phyloP scores from a whole-genome alignment of 345 rosid species.

The Orychophragmus violaceus region DNA sequence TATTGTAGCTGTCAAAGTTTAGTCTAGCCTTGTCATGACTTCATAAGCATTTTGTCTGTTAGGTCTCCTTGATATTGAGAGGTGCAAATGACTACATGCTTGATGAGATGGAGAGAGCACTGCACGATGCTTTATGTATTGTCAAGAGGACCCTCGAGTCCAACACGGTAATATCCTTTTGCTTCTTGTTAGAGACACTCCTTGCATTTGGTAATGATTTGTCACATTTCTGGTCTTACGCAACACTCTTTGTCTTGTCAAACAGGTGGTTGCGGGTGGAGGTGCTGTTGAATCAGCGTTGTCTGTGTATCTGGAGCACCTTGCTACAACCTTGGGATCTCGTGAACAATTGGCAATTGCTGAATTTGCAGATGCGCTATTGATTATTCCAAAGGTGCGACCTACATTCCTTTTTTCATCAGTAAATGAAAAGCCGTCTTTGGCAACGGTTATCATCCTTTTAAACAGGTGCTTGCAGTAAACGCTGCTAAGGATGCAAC shows the following conservation, averaged over 20 bases:
- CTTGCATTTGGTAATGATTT: neutral
- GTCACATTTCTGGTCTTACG: neutral
- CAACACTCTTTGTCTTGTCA: constrained; percentile 2
- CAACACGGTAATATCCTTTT: constrained; percentile 50
- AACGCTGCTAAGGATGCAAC: constrained; percentile 97
- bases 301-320: constrained; percentile 85
- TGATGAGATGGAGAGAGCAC: constrained; percentile 96
- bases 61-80: constrained; percentile 93
- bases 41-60: neutral
- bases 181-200: neutral
- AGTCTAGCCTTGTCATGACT: neutral
- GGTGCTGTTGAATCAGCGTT: constrained; percentile 95
- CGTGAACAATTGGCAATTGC: constrained; percentile 93
- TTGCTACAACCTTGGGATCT: constrained; percentile 86
- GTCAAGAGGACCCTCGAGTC: constrained; percentile 97
- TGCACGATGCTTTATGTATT: constrained; percentile 75
- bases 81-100: constrained; percentile 98
- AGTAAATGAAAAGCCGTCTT: neutral
- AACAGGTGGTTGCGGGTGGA: constrained; percentile 96
- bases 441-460: neutral
- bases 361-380: constrained; percentile 85
- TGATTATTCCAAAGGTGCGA: constrained; percentile 79
- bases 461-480: constrained; percentile 78
- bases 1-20: neutral
- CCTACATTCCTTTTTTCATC: neutral